Conservation (phyloP, 495 filamentous ascomycete genomes). For the Apiosordaria backusii region DNA sequence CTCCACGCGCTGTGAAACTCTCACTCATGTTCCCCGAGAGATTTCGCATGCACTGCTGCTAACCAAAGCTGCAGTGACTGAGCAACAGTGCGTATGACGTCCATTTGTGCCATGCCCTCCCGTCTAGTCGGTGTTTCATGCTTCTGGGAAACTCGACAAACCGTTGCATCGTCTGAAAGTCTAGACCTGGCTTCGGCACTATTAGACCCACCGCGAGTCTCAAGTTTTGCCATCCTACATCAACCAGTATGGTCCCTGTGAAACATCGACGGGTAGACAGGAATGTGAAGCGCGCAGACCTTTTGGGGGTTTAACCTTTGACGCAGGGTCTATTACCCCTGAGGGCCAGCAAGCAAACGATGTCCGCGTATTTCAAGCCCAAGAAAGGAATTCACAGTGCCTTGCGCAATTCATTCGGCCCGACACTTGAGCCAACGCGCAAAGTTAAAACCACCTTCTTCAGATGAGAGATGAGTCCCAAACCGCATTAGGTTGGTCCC, state of each 20-base stretch:
- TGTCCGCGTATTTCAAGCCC: no score
- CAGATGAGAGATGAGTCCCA: no score
- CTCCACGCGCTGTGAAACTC: not conserved
- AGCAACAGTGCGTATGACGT: not conserved
- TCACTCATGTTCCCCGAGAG: not conserved
- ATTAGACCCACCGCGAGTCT: not conserved
- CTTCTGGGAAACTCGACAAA: not conserved
- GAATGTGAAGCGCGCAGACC: not conserved
- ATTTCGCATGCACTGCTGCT: not conserved
- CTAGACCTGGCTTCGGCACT: not conserved
- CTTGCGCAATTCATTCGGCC: no score
- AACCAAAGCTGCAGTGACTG: not conserved
- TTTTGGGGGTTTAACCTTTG: not conserved
- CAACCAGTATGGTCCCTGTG: no score
- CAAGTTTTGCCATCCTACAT: not conserved
- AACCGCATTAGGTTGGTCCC: no score
- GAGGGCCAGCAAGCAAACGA: no score
- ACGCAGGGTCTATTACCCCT: not conserved
- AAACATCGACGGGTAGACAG: not conserved
- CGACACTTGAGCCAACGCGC: no score
- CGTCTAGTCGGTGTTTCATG: not conserved
- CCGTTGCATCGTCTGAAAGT: not conserved
- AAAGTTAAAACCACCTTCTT: no score
- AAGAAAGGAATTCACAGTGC: no score
- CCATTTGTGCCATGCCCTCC: not conserved